Evolutionary conservation across 768 basidiomycete genomes (phyloP), one percentile per base, ranked within the genome.

Genomic region (Russula sp.): DNA sequence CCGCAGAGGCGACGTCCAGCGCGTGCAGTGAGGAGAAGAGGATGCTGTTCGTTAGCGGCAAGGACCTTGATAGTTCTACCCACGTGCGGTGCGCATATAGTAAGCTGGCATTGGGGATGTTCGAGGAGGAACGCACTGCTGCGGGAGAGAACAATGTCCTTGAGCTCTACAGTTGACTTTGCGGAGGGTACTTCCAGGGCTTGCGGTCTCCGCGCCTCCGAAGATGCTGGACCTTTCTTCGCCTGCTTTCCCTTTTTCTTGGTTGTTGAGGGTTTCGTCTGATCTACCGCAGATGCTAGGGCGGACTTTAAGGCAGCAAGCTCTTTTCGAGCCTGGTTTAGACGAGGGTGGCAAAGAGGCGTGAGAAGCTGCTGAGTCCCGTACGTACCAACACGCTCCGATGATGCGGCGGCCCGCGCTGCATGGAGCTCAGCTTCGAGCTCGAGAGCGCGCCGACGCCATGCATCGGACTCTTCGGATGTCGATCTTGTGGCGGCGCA

Each of bases 11-110:
- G 14, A 18, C 34, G 16, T 66, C 55, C 16, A 66, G 40, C 5
- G 55, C 34, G 6, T 55, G 63, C 2, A 66, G 51, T 11, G 63
- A 65, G 5, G 66, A 56, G 44, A 66, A 61, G 56, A 66, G 54
- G 1, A 13, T 44, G 22, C 22, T 14, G 6, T 37, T 53, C 31
- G 32, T 27, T 52, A 55, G 31, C 18, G 9, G 37, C 13, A 11
- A 27, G 16, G 49, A 37, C 31, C 3, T 40, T 37, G 47, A 4
- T 37, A 8, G 9, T 22, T 22, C 58, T 51, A 53, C 4, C 32
- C 3, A 3, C 11, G 14, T 3, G 5, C 6, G 8, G 18, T 9
- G 37, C 57, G 62, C 62, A 58, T 59, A 55, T 50, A 55, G 27
- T n/a, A 32, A 52, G 37, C 10, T 6, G 8, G 20, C 11, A 22